Conservation (phyloP, 2,329 filamentous ascomycete genomes). For the Alternaria sp. region DNA sequence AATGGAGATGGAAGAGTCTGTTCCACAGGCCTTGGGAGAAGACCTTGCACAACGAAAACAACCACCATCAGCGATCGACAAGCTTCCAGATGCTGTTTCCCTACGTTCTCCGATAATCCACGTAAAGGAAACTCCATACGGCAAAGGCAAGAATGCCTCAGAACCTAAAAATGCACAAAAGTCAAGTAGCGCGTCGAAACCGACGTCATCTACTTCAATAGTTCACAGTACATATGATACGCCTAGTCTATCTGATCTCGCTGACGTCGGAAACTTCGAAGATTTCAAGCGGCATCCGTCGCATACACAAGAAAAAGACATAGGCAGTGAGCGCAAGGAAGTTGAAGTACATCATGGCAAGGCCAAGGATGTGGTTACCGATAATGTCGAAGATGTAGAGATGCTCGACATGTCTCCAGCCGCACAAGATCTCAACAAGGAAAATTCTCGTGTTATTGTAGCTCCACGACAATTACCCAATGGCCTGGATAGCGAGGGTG, state of each 20-base stretch:
- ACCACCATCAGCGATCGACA: background rate
- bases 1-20: slow-evolving; percentile 39
- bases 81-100: background rate
- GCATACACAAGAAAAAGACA: background rate
- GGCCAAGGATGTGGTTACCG: too few relatives aligned
- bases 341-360: background rate
- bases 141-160: slow-evolving; percentile 24
- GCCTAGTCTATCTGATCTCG: slow-evolving; percentile 8
- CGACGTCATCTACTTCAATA: slow-evolving; percentile 37
- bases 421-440: background rate
- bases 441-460: background rate
- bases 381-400: background rate
- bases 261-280: background rate
- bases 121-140: slow-evolving; percentile 43
- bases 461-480: background rate
- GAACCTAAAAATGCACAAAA: slow-evolving; percentile 18
- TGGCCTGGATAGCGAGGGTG: background rate
- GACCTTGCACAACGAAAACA: slow-evolving; percentile 14
- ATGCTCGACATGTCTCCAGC: background rate
- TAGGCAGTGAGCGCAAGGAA: background rate
- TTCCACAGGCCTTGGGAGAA: slow-evolving; percentile 44
- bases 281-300: background rate
- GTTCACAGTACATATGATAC: slow-evolving; percentile 38
- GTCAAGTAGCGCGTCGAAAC: slow-evolving; percentile 26
- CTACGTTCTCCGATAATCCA: slow-evolving; percentile 26